Percentiles rank a stretch among this genome's conserved stretches.
phyloP scores from a whole-genome alignment of 2,329 filamentous ascomycete species.

The Alternaria viburni region DNA sequence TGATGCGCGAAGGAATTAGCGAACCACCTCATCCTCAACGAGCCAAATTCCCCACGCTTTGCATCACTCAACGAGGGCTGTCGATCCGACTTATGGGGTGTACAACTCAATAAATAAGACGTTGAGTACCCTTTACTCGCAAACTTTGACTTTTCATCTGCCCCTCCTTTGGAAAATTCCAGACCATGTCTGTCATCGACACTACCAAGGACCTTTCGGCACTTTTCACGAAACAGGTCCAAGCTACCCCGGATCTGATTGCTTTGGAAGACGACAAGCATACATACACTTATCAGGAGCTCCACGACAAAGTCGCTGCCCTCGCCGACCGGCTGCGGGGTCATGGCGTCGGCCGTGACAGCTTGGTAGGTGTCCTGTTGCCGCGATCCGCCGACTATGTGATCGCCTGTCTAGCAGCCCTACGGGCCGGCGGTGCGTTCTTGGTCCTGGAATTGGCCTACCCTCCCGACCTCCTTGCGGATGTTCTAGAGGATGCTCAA shows the following conservation, averaged over 20 bases:
- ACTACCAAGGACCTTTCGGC: constrained; percentile 74
- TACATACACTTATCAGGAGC: constrained; percentile 73
- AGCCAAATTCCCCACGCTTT: constrained; percentile 27
- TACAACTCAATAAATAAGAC: constrained; percentile 25
- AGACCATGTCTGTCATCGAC: constrained; percentile 70
- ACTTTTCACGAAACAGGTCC: constrained; percentile 73
- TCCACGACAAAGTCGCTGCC: constrained; percentile 70
- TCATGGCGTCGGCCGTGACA: constrained; percentile 74
- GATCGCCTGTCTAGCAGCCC: constrained; percentile 77
- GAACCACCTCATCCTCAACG: constrained; percentile 16
- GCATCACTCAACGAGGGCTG: constrained; percentile 18
- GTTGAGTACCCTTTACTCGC: constrained; percentile 18
- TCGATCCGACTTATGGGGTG: constrained; percentile 20
- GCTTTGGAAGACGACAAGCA: constrained; percentile 74
- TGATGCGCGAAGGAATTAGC: constrained; percentile 18
- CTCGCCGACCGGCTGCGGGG: constrained; percentile 69
- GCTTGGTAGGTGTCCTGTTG: constrained; percentile 76
- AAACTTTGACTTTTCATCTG: constrained; percentile 2
- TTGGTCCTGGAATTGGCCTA: constrained; percentile 82
- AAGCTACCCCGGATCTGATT: constrained; percentile 70
- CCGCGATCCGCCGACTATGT: constrained; percentile 80
- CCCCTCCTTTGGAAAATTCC: constrained; percentile 10
- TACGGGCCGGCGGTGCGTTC: constrained; percentile 80
- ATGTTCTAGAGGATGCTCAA: constrained; percentile 77
- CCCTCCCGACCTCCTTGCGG: constrained; percentile 73